A percentile compares a stretch with the other conserved stretches of the same genome.
Evolutionary conservation across 257 asterid species (phyloP).

Genomic region (Osmanthus fragrans): DNA sequence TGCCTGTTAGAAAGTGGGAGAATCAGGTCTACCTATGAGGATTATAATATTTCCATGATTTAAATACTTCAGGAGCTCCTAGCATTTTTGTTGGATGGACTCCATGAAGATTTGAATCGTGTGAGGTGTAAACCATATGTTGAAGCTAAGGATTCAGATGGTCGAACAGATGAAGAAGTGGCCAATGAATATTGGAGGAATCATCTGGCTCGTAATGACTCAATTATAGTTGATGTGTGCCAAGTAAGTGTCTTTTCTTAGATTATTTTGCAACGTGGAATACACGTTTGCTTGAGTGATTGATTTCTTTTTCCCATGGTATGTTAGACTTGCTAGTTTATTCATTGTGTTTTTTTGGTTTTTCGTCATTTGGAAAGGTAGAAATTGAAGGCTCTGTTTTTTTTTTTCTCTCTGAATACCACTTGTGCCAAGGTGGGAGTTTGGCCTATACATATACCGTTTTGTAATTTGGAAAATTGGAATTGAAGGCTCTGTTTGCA

Average conservation of each 20-base stretch:
- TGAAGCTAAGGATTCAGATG: conserved; percentile 85
- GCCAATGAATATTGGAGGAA: conserved; percentile 93
- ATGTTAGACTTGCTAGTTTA: conserved; percentile 15
- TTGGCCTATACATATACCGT: not conserved
- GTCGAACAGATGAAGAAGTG: conserved; percentile 82
- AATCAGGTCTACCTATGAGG: not conserved
- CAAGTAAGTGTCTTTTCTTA: conserved; percentile 53
- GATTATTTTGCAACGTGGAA: conserved; percentile 9
- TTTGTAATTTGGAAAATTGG: conserved; percentile 12
- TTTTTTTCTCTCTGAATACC: not conserved
- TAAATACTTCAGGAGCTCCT: conserved; percentile 73
- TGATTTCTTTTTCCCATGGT: not conserved
- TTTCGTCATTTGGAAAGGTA: not conserved
- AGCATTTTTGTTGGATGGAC: conserved; percentile 94
- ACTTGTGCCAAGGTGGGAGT: not conserved
- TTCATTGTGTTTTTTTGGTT: not conserved
- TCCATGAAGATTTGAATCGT: conserved; percentile 97
- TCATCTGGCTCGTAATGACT: conserved; percentile 96
- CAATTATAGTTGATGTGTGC: conserved; percentile 92
- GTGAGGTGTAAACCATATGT: conserved; percentile 90
- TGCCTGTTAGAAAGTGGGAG: conserved; percentile 24
- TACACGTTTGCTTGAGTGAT: not conserved
- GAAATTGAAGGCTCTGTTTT: conserved; percentile 1
- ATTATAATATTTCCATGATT: conserved; percentile 22
- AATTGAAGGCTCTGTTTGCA: not conserved